Conservation (phyloP, 208 protist genomes). For the Angomonas deanei region DNA sequence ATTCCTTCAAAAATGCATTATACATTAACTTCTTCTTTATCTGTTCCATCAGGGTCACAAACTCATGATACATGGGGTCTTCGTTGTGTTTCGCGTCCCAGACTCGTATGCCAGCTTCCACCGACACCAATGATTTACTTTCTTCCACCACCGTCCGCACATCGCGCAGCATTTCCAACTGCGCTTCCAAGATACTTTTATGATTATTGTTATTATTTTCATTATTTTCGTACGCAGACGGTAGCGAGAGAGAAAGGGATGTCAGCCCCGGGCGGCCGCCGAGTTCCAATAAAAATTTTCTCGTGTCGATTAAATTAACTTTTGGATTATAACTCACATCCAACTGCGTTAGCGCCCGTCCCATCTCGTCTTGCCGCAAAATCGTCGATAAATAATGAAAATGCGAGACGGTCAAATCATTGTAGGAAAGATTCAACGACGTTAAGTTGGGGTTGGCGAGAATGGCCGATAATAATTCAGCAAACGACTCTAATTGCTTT, state of each 20-base stretch:
- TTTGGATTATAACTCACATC: slow-evolving; percentile 43
- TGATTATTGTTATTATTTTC: background rate
- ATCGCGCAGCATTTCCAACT: slow-evolving; percentile 19
- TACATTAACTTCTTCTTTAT: slow-evolving; percentile 42
- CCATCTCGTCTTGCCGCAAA: background rate
- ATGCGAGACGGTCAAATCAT: slow-evolving; percentile 59
- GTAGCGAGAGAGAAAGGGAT: slow-evolving; percentile 20
- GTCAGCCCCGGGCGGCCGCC: slow-evolving; percentile 18
- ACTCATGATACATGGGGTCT: background rate
- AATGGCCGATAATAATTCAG: slow-evolving; percentile 23
- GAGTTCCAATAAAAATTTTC: slow-evolving; percentile 16
- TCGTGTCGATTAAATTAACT: slow-evolving; percentile 16
- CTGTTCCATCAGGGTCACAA: slow-evolving; percentile 14
- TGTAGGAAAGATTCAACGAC: slow-evolving; percentile 58
- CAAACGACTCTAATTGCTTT: slow-evolving; percentile 23
- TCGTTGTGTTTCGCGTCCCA: slow-evolving; percentile 2
- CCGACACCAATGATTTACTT: slow-evolving; percentile 37
- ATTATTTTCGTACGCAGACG: background rate
- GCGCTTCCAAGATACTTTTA: background rate
- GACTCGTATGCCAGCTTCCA: slow-evolving; percentile 18
- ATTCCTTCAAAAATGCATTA: slow-evolving; percentile 29
- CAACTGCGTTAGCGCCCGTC: slow-evolving; percentile 14
- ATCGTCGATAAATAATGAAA: background rate
- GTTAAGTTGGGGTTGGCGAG: slow-evolving; percentile 31
- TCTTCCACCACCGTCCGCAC: slow-evolving; percentile 19